Evolutionary conservation across 345 rosid species (phyloP).

Genomic region (Aegle marmelos): DNA sequence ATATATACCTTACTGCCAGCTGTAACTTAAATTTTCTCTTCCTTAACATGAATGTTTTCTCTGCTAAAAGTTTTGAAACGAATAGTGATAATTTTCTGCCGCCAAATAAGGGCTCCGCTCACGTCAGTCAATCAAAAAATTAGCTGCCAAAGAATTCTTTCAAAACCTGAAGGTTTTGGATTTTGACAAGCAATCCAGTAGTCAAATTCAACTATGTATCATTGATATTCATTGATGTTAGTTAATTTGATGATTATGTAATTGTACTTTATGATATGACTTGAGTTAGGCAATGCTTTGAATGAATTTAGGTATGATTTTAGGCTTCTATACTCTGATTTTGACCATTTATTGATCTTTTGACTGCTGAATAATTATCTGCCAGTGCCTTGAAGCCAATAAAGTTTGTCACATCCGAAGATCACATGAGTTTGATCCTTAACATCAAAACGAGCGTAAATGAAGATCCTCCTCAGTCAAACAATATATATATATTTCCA

Average conservation of each 20-base stretch:
- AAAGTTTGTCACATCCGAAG: not conserved
- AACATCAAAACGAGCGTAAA: too few relatives aligned
- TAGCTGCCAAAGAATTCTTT: not conserved
- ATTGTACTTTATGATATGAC: not conserved
- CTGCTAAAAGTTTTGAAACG: not conserved
- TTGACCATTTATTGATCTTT: not conserved
- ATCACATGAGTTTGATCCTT: too few relatives aligned
- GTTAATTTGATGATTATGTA: not conserved
- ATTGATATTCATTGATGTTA: not conserved
- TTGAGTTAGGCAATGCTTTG: not conserved
- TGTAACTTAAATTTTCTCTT: too few relatives aligned
- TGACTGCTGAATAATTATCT: not conserved
- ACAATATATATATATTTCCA: too few relatives aligned
- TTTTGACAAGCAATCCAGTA: not conserved
- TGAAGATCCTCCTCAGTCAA: too few relatives aligned
- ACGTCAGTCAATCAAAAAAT: not conserved
- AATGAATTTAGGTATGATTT: conserved; percentile 6
- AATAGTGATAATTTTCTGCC: not conserved
- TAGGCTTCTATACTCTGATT: not conserved
- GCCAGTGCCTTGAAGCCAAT: not conserved
- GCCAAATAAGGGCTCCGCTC: not conserved
- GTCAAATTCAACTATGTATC: not conserved
- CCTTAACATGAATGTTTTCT: not conserved
- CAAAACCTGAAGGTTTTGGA: not conserved
- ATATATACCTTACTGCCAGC: too few relatives aligned